Conservation (phyloP, 768 basidiomycete species). For the Favolaschia claudopus region DNA sequence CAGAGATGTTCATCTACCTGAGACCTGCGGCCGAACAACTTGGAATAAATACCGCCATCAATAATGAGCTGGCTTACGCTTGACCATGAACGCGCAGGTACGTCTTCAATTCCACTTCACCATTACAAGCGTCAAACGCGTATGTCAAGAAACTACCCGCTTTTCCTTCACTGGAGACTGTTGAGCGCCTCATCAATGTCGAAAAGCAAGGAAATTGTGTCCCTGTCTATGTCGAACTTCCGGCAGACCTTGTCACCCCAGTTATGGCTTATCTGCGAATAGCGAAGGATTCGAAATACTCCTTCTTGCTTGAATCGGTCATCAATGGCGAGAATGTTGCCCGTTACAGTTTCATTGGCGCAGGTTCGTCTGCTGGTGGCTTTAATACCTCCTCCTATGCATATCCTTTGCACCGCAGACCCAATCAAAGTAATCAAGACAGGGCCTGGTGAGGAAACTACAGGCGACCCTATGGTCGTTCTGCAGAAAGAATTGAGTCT, state of each 20-base stretch:
- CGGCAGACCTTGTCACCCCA: constrained; percentile 96
- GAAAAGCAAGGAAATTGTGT: constrained; percentile 92
- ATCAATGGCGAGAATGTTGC: constrained; percentile 90
- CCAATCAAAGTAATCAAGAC: constrained; percentile 92
- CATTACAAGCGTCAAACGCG: constrained; percentile 5
- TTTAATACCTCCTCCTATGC: neutral
- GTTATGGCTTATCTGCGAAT: constrained; percentile 96
- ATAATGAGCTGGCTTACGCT: neutral
- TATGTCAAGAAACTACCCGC: constrained; percentile 66
- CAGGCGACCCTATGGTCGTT: constrained; percentile 86
- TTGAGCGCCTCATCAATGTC: constrained; percentile 79
- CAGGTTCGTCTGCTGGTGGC: constrained; percentile 59
- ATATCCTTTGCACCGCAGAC: constrained; percentile 56
- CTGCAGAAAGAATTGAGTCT: constrained; percentile 87
- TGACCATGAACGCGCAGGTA: constrained; percentile 28
- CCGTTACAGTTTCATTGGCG: constrained; percentile 95
- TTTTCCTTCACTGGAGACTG: constrained; percentile 72
- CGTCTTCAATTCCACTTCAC: neutral
- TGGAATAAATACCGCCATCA: no score
- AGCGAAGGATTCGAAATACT: constrained; percentile 91
- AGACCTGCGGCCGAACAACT: no score
- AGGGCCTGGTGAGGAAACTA: constrained; percentile 81
- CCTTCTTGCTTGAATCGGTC: constrained; percentile 94
- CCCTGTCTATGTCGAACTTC: constrained; percentile 91
- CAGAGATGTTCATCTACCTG: no score